Evolutionary conservation across 2,329 filamentous ascomycete genomes (phyloP).

Genomic region (Cytospora schulzeri): DNA sequence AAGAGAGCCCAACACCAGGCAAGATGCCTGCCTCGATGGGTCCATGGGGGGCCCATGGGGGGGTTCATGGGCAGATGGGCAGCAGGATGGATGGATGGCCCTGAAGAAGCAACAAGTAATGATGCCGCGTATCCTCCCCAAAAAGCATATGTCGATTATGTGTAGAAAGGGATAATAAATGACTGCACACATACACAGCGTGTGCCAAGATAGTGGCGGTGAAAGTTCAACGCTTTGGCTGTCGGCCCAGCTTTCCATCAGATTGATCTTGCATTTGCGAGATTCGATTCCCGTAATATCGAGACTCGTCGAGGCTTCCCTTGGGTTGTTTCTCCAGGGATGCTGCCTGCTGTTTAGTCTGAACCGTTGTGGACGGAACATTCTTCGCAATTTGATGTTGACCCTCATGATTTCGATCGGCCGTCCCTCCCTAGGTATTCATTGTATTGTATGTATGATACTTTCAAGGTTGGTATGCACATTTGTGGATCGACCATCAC

Average conservation of each 20-base stretch:
- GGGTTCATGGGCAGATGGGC: no score
- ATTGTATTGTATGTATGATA: not conserved
- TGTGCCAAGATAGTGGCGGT: slow-evolving; percentile 23
- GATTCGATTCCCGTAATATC: not conserved
- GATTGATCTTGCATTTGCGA: slow-evolving; percentile 21
- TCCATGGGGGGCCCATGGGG: no score
- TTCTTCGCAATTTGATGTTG: slow-evolving; percentile 15
- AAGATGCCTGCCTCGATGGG: not conserved
- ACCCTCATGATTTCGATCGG: slow-evolving; percentile 24
- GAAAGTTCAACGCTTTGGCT: slow-evolving; percentile 16
- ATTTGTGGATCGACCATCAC: not conserved
- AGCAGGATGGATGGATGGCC: not conserved
- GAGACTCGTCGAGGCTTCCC: not conserved
- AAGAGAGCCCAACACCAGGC: no score
- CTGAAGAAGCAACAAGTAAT: not conserved
- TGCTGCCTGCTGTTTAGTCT: not conserved
- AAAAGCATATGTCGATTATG: not conserved
- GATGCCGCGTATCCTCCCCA: not conserved
- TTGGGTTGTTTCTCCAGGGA: slow-evolving; percentile 11
- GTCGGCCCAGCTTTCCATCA: slow-evolving; percentile 1
- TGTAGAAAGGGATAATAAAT: slow-evolving; percentile 5
- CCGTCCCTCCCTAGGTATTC: not conserved
- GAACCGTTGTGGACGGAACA: slow-evolving; percentile 18
- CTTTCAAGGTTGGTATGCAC: not conserved
- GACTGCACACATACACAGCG: slow-evolving; percentile 9